Evolutionary conservation across 148 eudicot genomes (phyloP).

Genomic region (Cornus florida): DNA sequence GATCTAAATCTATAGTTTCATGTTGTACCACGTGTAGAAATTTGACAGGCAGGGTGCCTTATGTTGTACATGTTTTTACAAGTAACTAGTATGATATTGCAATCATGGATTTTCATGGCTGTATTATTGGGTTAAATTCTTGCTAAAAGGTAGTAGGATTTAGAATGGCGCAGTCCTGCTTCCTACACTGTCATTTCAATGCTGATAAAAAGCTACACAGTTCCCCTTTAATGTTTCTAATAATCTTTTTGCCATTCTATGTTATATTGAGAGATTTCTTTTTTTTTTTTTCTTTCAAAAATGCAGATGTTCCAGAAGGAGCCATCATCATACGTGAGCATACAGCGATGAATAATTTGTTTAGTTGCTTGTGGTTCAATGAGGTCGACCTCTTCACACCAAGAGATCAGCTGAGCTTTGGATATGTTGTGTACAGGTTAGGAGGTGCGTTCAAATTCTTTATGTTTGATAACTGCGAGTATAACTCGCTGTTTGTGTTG

Average conservation of each 20-base stretch:
- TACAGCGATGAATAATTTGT: conserved; percentile 69
- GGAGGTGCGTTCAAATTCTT: conserved; percentile 61
- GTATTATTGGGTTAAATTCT: background rate
- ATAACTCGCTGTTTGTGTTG: conserved; percentile 71
- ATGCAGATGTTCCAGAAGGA: conserved; percentile 98
- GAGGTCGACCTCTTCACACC: conserved; percentile 97
- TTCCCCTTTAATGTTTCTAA: too few species aligned
- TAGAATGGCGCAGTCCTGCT: too few species aligned
- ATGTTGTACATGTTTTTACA: too few species aligned
- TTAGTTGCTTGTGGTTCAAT: conserved; percentile 98
- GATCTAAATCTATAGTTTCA: too few species aligned
- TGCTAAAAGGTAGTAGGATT: background rate
- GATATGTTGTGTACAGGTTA: conserved; percentile 80
- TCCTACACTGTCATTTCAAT: too few species aligned
- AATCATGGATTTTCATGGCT: background rate
- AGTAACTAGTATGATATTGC: too few species aligned
- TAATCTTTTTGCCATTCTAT: background rate
- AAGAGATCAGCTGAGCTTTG: conserved; percentile 96
- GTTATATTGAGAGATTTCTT: background rate
- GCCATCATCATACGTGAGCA: conserved; percentile 91
- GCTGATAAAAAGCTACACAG: too few species aligned
- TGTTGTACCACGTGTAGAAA: too few species aligned
- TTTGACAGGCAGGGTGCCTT: too few species aligned
- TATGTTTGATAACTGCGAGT: conserved; percentile 97
- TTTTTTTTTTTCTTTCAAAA: background rate